Conservation (phyloP, 108 stramenopile species). For the Nitzschia palea region DNA sequence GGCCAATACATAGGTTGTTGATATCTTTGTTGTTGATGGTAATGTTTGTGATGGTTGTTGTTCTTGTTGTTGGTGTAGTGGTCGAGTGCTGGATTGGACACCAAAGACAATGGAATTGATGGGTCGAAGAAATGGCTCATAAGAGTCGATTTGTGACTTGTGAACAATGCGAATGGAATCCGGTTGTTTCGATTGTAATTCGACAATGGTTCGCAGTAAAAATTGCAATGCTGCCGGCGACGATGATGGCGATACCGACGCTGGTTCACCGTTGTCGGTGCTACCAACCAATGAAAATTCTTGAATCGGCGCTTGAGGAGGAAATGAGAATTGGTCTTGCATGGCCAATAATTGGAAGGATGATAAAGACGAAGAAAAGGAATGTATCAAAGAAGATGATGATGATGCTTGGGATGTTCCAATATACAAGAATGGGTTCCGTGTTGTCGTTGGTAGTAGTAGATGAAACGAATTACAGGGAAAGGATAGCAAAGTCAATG, state of each 20-base stretch:
- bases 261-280: neutral
- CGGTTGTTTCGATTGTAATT: neutral
- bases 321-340: neutral
- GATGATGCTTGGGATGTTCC: too few relatives aligned
- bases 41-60: neutral
- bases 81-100: too few relatives aligned
- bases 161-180: neutral
- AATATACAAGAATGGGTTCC: too few relatives aligned
- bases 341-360: neutral
- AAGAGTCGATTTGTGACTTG: neutral
- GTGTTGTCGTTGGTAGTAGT: too few relatives aligned
- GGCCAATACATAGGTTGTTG: neutral
- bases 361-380: too few relatives aligned
- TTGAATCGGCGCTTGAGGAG: neutral
- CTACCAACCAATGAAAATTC: neutral
- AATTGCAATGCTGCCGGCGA: neutral
- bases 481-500: too few relatives aligned
- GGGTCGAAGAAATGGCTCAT: neutral
- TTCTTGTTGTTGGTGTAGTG: neutral
- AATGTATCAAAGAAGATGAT: too few relatives aligned
- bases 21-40: constrained; percentile 1
- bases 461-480: too few relatives aligned
- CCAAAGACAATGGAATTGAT: neutral
- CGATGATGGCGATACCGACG: neutral
- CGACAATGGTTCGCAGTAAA: neutral